phyloP scores from a whole-genome alignment of 495 filamentous ascomycete species.

The Chaetomium tenue region DNA sequence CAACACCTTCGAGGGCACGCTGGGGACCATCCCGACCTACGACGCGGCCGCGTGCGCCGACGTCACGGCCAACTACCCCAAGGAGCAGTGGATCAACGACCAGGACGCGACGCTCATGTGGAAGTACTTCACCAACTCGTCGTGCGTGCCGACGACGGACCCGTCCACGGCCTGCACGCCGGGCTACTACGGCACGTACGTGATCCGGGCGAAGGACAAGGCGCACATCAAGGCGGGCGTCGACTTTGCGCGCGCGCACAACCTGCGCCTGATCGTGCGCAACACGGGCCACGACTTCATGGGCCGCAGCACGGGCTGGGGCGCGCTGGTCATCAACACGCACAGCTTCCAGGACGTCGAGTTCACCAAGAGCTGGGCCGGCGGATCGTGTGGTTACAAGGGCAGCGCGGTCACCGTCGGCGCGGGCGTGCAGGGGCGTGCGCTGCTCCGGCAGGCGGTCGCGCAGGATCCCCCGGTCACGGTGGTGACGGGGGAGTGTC shows the following conservation, averaged over 20 bases:
- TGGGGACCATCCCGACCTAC: slow-evolving; percentile 34
- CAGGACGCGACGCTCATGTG: slow-evolving; percentile 23
- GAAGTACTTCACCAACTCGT: slow-evolving; percentile 44
- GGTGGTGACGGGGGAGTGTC: slow-evolving; percentile 51
- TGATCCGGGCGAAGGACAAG: slow-evolving; percentile 46
- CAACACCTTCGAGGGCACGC: slow-evolving; percentile 15
- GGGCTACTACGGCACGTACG: slow-evolving; percentile 53
- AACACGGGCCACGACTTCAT: slow-evolving; percentile 61
- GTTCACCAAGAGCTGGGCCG: slow-evolving; percentile 41
- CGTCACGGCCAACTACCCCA: slow-evolving; percentile 27
- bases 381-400: slow-evolving; percentile 36
- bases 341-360: slow-evolving; percentile 55
- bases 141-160: slow-evolving; percentile 49
- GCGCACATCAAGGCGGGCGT: slow-evolving; percentile 49
- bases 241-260: slow-evolving; percentile 53
- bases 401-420: slow-evolving; percentile 51
- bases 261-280: slow-evolving; percentile 58
- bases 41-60: slow-evolving; percentile 32
- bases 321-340: slow-evolving; percentile 60
- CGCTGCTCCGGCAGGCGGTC: slow-evolving; percentile 47
- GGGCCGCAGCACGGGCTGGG: slow-evolving; percentile 55
- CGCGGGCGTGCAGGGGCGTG: slow-evolving; percentile 54
- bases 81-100: slow-evolving; percentile 37
- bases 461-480: slow-evolving; percentile 41
- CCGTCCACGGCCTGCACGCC: slow-evolving; percentile 49